Conservation (phyloP, 169 alveolate genomes). For the Hepatocystis sp. region DNA sequence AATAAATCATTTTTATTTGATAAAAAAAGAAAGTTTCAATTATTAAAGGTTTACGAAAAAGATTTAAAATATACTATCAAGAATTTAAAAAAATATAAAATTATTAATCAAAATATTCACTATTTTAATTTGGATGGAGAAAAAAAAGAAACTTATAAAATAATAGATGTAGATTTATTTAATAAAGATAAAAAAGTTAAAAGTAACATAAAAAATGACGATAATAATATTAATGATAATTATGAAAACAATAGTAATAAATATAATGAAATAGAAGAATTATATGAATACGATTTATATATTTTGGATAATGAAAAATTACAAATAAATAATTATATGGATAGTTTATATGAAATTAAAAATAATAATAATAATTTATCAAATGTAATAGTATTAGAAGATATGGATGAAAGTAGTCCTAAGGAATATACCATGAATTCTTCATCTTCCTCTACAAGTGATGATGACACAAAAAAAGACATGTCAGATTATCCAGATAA, state of each 20-base stretch:
- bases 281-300: slow-evolving; percentile 63
- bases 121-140: slow-evolving; percentile 34
- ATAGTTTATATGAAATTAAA: slow-evolving; percentile 45
- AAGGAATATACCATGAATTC: slow-evolving; percentile 52
- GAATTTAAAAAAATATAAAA: slow-evolving; percentile 63
- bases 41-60: slow-evolving; percentile 47
- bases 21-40: slow-evolving; percentile 48
- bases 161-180: slow-evolving; percentile 58
- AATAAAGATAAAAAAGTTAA: slow-evolving; percentile 10
- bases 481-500: slow-evolving; percentile 75
- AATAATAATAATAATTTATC: slow-evolving; percentile 47
- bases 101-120: slow-evolving; percentile 58
- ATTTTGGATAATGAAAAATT: slow-evolving; percentile 51
- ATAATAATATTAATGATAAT: background rate
- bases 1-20: slow-evolving; percentile 4
- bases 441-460: slow-evolving; percentile 34
- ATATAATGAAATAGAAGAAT: background rate
- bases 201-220: no score
- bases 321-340: slow-evolving; percentile 50
- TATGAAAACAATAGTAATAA: background rate
- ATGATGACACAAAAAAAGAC: slow-evolving; percentile 46
- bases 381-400: slow-evolving; percentile 58
- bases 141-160: slow-evolving; percentile 46
- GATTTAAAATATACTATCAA: slow-evolving; percentile 56
- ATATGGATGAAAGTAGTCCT: slow-evolving; percentile 37